Percentiles rank a stretch among this genome's conserved stretches.
These are phyloP conservation scores for Diutina ranongensis DNA, from an alignment of 1,139 yeast genomes.

Conservation along the genomic window DNA sequence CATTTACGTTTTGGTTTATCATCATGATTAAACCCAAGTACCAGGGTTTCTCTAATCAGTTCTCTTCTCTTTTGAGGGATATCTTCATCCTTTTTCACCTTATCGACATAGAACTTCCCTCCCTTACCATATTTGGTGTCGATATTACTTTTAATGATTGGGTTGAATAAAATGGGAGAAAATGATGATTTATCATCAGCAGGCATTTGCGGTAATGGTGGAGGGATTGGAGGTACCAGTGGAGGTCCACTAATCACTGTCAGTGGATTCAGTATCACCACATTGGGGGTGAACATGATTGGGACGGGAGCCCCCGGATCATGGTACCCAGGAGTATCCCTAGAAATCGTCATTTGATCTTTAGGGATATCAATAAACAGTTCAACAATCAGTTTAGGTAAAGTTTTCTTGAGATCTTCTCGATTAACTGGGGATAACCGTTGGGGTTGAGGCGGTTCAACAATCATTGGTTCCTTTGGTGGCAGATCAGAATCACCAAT, in stretches of 20 bases:
- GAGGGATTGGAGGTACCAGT: background rate
- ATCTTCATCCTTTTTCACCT: conserved; percentile 15
- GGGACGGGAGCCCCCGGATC: conserved; percentile 84
- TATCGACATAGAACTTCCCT: conserved; percentile 62
- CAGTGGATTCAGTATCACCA: conserved; percentile 13
- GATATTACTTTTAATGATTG: conserved; percentile 60
- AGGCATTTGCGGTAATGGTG: background rate
- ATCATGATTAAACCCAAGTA: background rate
- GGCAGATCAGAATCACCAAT: background rate
- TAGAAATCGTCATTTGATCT: conserved; percentile 32
- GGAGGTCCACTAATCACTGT: conserved; percentile 5
- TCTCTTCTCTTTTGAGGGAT: conserved; percentile 15
- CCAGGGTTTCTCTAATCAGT: conserved; percentile 8
- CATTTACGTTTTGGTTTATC: background rate
- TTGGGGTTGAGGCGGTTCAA: background rate
- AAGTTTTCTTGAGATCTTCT: background rate
- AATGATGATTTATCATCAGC: conserved; percentile 23
- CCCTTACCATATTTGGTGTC: conserved; percentile 81
- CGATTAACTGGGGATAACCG: background rate
- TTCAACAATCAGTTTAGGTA: background rate
- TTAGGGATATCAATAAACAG: conserved; percentile 40
- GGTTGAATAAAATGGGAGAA: conserved; percentile 73
- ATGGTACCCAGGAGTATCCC: conserved; percentile 39
- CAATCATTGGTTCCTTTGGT: background rate
- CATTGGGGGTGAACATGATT: conserved; percentile 43